phyloP scores from a whole-genome alignment of 164 flowering plant species.

The Liriodendron chinense region DNA sequence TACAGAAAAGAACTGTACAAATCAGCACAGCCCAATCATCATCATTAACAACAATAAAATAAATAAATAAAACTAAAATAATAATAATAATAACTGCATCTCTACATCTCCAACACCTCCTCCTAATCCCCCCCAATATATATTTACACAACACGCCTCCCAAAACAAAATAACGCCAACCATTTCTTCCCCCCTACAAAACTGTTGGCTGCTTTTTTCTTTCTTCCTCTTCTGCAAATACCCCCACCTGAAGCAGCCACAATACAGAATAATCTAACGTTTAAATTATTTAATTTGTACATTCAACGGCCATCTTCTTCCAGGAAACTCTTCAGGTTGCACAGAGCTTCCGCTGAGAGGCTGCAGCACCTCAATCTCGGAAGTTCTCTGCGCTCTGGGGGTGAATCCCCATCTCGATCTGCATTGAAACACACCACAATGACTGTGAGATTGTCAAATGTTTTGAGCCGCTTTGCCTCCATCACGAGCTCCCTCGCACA shows the following conservation, averaged over 20 bases:
- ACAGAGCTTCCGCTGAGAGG: conserved; percentile 63
- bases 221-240: background rate
- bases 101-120: background rate
- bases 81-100: background rate
- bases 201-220: conserved; percentile 12
- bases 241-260: conserved; percentile 8
- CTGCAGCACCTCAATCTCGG: conserved; percentile 46
- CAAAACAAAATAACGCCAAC: background rate
- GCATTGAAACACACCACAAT: conserved; percentile 68
- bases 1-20: background rate
- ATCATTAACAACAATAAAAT: background rate
- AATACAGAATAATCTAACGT: background rate
- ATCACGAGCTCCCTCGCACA: conserved; percentile 72
- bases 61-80: background rate
- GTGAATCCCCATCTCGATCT: conserved; percentile 21
- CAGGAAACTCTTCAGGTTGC: conserved; percentile 53
- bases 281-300: conserved; percentile 4
- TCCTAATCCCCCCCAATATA: background rate
- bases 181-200: conserved; percentile 6
- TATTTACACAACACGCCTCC: no score
- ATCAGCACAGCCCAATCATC: background rate
- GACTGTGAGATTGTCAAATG: conserved; percentile 78
- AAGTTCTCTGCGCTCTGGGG: conserved; percentile 21
- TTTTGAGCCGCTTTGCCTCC: conserved; percentile 57
- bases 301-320: conserved; percentile 15